Base-by-base conservation (phyloP, 140 eudicot species). In the Flaveria floridana region DNA sequence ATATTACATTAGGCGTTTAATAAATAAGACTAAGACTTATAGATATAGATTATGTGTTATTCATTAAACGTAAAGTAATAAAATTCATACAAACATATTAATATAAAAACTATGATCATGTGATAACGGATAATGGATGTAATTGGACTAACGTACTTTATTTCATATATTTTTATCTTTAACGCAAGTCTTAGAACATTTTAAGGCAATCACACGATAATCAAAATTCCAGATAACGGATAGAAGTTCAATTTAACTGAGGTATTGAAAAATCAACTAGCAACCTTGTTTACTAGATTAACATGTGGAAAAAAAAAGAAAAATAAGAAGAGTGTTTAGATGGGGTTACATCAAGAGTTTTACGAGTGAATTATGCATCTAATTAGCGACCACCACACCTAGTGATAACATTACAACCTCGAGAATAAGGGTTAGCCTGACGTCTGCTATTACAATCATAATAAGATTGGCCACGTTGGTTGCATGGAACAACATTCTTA, bases 381-480 rank as follows among this genome's bases (percentile, higher is more conserved):
- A 57, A 20, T 79, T 34, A 79, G 7, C 83, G 64, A 8, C 83
- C 83, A 16, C 83, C 78, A 14, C 92, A 87, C 65, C 80, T 71
- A 3, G 87, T 73, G 72, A 79, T 81, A 39, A 69, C 72, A 37
- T 67, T 82, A 84, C 89, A 87, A 68, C 89, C 84, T 6, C 92
- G 87, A 2, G 42, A 53, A 37, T 87, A 87, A 0, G 89, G 89
- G 52, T 82, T 82, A 7, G 85, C 85, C 7, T 37, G 18, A 18
- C 77, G 66, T 61, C 44, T 74, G 11, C 71, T 58, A 8, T 61
- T 53, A 81, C 92, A 87, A 3, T 82, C 63, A 46, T 87, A 87
- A 80, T 87, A 87, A 18, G 89, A 82, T 4, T 78, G 78, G 1
- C 92, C 92, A 42, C 92, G 85, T 20, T 70, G 64, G 77, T 78